Evolutionary conservation across 2,329 filamentous ascomycete genomes (phyloP), one percentile per base, ranked within the genome.

Genomic region (Hypoxylon sp.): DNA sequence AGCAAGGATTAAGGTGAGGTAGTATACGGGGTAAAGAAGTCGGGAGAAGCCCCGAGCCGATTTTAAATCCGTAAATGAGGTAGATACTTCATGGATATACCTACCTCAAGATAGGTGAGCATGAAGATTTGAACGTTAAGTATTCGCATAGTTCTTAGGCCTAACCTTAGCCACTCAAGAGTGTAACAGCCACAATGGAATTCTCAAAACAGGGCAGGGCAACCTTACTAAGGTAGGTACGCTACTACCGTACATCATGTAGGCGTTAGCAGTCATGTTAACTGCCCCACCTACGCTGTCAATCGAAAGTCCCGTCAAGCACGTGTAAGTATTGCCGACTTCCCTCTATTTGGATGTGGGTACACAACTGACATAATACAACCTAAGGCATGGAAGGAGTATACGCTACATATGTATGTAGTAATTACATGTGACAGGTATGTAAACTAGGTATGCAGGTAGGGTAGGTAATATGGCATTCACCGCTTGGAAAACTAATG

Each of bases 181-280:
- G 37, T 22, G 14, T 44, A 44, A 17, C 14, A 22, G 39, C 39
- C 4, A 8, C 39, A 19, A 42, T 42, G n/a, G 39, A 37, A 37
- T 37, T 37, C 35, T 37, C 14, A 14, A n/a, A 35, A 11, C 14
- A 37, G 13, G n/a, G n/a, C n/a, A n/a, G n/a, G n/a, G n/a, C n/a
- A n/a, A n/a, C n/a, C n/a, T n/a, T n/a, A n/a, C 33, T 37, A 37
- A 37, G 33, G 33, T 37, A 39, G 37, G 37, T 39, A 39, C 37
- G 5, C 14, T 39, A 14, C 6, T 39, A 39, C n/a, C n/a, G n/a
- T n/a, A n/a, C 35, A 39, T n/a, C 37, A 37, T 57, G 33, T 57
- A 44, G 24, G n/a, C 53, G 57, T 52, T 39, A 61, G 52, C 47
- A 69, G 58, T 59, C 64, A 63, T 62, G 50, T 39, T 33, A n/a